These are phyloP conservation scores for Cochlearia excelsa DNA, from an alignment of 345 rosid genomes.

Conservation along the genomic window DNA sequence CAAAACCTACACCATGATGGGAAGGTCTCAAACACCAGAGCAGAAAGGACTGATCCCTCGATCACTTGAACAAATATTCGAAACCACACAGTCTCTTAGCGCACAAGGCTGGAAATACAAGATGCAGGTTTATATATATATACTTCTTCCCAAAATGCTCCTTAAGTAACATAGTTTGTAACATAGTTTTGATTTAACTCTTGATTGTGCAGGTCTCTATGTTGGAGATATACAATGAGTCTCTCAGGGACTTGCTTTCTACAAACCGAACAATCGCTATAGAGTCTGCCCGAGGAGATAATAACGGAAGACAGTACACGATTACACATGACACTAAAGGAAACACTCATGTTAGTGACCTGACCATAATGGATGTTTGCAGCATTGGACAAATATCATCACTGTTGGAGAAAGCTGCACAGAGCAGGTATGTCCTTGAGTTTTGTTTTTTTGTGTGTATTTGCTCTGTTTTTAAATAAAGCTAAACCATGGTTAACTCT, in stretches of 20 bases:
- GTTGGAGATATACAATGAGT: slow-evolving; percentile 94
- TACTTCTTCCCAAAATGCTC: not conserved
- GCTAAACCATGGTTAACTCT: slow-evolving; percentile 7
- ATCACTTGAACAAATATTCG: slow-evolving; percentile 78
- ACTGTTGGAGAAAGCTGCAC: slow-evolving; percentile 78
- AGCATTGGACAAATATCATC: slow-evolving; percentile 68
- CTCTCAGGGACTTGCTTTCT: slow-evolving; percentile 73
- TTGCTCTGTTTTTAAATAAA: not conserved
- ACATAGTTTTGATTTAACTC: not conserved
- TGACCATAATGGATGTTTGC: slow-evolving; percentile 78
- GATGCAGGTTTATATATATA: slow-evolving; percentile 60
- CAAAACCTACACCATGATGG: slow-evolving; percentile 84
- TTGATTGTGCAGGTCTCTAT: slow-evolving; percentile 62
- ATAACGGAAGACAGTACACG: slow-evolving; percentile 66
- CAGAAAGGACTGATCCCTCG: slow-evolving; percentile 89
- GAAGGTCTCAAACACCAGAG: slow-evolving; percentile 61
- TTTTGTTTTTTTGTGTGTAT: not conserved
- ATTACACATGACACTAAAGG: slow-evolving; percentile 84
- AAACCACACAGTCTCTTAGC: slow-evolving; percentile 57
- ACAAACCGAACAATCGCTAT: slow-evolving; percentile 41
- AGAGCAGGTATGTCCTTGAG: slow-evolving; percentile 62
- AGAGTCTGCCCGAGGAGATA: slow-evolving; percentile 47
- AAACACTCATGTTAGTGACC: slow-evolving; percentile 74
- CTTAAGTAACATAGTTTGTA: not conserved
- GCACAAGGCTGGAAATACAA: slow-evolving; percentile 86